These are phyloP conservation scores for Aphanomyces astaci DNA, from an alignment of 352 stramenopile species.

Conservation along the genomic window DNA sequence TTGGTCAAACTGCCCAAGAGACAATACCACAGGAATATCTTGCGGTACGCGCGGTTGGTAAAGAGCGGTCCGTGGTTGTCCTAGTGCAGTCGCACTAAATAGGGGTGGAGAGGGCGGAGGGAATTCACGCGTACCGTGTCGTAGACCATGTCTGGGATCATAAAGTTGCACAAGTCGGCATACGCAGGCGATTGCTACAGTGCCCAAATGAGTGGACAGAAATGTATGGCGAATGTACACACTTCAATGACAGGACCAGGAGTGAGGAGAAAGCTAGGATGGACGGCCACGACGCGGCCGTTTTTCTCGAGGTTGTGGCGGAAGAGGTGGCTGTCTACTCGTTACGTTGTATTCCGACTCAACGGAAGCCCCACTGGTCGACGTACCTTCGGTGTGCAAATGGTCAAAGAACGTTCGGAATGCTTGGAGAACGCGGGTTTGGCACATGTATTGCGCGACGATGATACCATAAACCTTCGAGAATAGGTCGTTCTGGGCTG, in stretches of 20 bases:
- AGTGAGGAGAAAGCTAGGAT: conserved; percentile 18
- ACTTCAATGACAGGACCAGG: conserved; percentile 2
- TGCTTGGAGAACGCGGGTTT: conserved; percentile 64
- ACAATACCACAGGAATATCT: conserved; percentile 58
- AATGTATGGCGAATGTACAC: background rate
- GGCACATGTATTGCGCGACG: conserved; percentile 58
- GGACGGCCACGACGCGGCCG: conserved; percentile 13
- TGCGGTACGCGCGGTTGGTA: conserved; percentile 48
- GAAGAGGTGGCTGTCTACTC: conserved; percentile 33
- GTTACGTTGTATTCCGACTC: conserved; percentile 38
- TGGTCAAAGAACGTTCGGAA: conserved; percentile 49
- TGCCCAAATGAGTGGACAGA: background rate
- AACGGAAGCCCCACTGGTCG: conserved; percentile 29
- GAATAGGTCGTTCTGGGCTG: conserved; percentile 36
- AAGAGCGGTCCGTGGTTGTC: conserved; percentile 28
- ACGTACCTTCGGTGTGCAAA: conserved; percentile 19
- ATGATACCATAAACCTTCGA: conserved; percentile 48
- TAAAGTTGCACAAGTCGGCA: conserved; percentile 24
- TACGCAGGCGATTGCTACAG: conserved; percentile 24
- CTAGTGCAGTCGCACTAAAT: no score
- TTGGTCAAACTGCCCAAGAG: conserved; percentile 57
- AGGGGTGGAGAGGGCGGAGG: no score
- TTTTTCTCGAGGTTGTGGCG: conserved; percentile 10
- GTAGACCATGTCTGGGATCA: conserved; percentile 23
- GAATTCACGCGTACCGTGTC: conserved; percentile 5